Evolutionary conservation across 1,284 basidiomycete genomes (phyloP).

Genomic region (Heterobasidion irregulare): DNA sequence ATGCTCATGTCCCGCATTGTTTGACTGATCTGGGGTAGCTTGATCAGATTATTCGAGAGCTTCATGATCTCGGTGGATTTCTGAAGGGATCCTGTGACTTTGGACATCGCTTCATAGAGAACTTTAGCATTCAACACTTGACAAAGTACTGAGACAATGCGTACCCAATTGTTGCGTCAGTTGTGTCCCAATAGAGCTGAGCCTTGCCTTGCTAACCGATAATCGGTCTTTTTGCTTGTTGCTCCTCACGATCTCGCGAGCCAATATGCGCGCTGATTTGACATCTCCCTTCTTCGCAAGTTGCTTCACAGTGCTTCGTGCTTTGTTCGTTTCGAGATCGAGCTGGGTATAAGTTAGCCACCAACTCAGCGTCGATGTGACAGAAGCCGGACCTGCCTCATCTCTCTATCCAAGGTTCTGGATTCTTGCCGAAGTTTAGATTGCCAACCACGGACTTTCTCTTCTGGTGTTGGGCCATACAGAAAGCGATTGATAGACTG

Average conservation of each 20-base stretch:
- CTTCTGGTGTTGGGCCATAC: constrained; percentile 93
- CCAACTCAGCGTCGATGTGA: constrained; percentile 9
- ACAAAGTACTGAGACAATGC: constrained; percentile 17
- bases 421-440: constrained; percentile 72
- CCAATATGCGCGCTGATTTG: constrained; percentile 88
- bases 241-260: constrained; percentile 90
- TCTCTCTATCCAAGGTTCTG: constrained; percentile 83
- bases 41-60: constrained; percentile 87
- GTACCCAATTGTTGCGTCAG: constrained; percentile 89
- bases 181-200: constrained; percentile 90
- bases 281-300: constrained; percentile 89
- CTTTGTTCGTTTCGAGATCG: constrained; percentile 78
- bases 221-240: constrained; percentile 93
- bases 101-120: constrained; percentile 73
- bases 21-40: constrained; percentile 86
- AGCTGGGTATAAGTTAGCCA: constrained; percentile 44
- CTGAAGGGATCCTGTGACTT: constrained; percentile 94
- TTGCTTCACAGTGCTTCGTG: constrained; percentile 78
- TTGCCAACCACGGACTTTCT: constrained; percentile 87
- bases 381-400: constrained; percentile 71
- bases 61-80: constrained; percentile 99
- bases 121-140: background rate
- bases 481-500: constrained; percentile 85
- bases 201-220: constrained; percentile 85
- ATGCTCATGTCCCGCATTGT: constrained; percentile 97